phyloP scores from a whole-genome alignment of 768 basidiomycete species.

The Wakefieldia striispora region DNA sequence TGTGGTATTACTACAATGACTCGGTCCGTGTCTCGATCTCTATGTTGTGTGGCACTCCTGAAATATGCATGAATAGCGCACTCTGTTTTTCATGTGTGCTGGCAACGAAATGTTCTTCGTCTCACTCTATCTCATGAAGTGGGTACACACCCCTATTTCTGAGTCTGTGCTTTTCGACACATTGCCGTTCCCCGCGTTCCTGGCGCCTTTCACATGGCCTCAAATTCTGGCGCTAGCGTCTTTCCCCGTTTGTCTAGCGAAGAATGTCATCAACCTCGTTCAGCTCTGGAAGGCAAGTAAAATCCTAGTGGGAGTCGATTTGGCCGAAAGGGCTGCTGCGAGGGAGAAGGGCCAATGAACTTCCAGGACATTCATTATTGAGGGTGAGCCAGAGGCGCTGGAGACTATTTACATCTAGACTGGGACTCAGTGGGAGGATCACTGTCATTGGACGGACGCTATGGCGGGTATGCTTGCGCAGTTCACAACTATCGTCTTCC shows the following conservation, averaged over 20 bases:
- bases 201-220: constrained; percentile 64
- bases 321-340: constrained; percentile 77
- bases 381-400: not conserved
- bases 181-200: constrained; percentile 15
- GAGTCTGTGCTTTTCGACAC: constrained; percentile 14
- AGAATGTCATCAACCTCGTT: constrained; percentile 93
- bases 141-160: constrained; percentile 69
- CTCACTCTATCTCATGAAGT: constrained; percentile 89
- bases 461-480: constrained; percentile 7
- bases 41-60: not conserved
- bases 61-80: constrained; percentile 47
- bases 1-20: constrained; percentile 94
- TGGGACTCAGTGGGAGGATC: not conserved
- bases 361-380: not conserved
- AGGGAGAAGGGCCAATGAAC: constrained; percentile 35
- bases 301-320: constrained; percentile 89
- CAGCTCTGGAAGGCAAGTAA: constrained; percentile 99
- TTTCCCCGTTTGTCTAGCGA: constrained; percentile 67
- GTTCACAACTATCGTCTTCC: constrained; percentile 14
- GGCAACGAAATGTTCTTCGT: constrained; percentile 97
- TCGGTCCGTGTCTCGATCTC: constrained; percentile 52
- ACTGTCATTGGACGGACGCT: constrained; percentile 7
- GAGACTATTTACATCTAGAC: constrained; percentile 16
- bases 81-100: constrained; percentile 89
- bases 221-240: constrained; percentile 63